Base-by-base conservation (phyloP, 371 early-diverging fungal genomes). In the Catenaria anguillulae region DNA sequence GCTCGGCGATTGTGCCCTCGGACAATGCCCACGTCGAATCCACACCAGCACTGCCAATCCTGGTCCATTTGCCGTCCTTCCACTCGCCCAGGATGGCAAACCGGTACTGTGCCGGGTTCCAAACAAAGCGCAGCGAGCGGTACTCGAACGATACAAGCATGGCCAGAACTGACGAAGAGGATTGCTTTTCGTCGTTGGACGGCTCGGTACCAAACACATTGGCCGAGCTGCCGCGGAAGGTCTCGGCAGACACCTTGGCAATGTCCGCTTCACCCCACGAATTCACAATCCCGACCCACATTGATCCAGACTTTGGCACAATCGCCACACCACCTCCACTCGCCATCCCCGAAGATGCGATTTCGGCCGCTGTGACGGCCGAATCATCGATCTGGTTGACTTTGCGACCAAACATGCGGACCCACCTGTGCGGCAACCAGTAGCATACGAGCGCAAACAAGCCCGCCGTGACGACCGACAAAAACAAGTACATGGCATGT, bases 341-440 rank as follows among this genome's bases (percentile, higher is more conserved):
- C 21, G 55, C 48, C 54, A n/a, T n/a, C n/a, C n/a, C n/a, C n/a
- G n/a, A n/a, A n/a, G 58, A 45, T 33, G 48, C 21, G 23, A 35
- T 15, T 4, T 17, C 46, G 43, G 19, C 43, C 1, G 29, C 13
- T 24, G 58, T 19, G 10, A 23, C 60, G 36, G 45, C 17, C 36
- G 59, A 40, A 15, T 31, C 33, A 29, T 58, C 58, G n/a, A 58
- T 24, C 5, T 24, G 26, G 26, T 10, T 5, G 13, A 58, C 58
- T 23, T 34, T 1, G 13, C 10, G 5, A 13, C 58, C 58, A 19
- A 58, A 36, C n/a, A 34, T 33, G n/a, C 70, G 62, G 42, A 91
- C 71, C 74, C 84, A 85, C 71, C 84, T 74, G 33, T 67, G 68
- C 29, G 92, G 90, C 62, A 91, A 72, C 95, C 95, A 94, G 46